Percentiles rank a stretch among this genome's conserved stretches.
phyloP scores from a whole-genome alignment of 176 grass and related monocot species.

The Lolium perenne region DNA sequence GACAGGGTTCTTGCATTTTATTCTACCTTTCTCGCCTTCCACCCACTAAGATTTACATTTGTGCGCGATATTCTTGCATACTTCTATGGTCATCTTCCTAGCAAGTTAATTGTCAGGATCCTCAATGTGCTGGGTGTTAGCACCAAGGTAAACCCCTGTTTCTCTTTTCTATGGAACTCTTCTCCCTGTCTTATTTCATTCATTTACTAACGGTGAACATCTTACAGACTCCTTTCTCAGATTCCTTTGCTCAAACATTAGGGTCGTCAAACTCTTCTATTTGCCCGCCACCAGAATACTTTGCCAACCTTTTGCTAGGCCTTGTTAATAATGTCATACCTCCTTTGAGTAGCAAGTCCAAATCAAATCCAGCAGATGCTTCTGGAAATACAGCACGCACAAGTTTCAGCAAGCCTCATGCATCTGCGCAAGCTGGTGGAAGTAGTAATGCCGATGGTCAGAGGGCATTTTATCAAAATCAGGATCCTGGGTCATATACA shows the following conservation, averaged over 20 bases:
- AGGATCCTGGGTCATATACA: slow-evolving; percentile 97
- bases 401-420: slow-evolving; percentile 63
- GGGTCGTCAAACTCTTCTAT: slow-evolving; percentile 59
- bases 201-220: slow-evolving; percentile 40
- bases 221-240: slow-evolving; percentile 86
- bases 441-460: slow-evolving; percentile 64
- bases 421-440: slow-evolving; percentile 63
- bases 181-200: slow-evolving; percentile 25
- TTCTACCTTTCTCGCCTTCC: slow-evolving; percentile 83
- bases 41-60: slow-evolving; percentile 94
- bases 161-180: slow-evolving; percentile 26
- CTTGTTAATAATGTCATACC: slow-evolving; percentile 98
- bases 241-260: slow-evolving; percentile 78
- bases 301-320: slow-evolving; percentile 84
- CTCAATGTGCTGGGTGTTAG: slow-evolving; percentile 81
- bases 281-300: slow-evolving; percentile 93
- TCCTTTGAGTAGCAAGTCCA: slow-evolving; percentile 87
- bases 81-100: slow-evolving; percentile 91
- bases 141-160: slow-evolving; percentile 68
- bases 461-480: slow-evolving; percentile 97
- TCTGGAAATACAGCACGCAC: slow-evolving; percentile 42
- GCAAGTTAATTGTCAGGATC: slow-evolving; percentile 82
- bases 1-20: slow-evolving; percentile 90
- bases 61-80: slow-evolving; percentile 99
- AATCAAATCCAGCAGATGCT: slow-evolving; percentile 64